Conservation (phyloP, 495 filamentous ascomycete species). For the Lophium mytilinum region DNA sequence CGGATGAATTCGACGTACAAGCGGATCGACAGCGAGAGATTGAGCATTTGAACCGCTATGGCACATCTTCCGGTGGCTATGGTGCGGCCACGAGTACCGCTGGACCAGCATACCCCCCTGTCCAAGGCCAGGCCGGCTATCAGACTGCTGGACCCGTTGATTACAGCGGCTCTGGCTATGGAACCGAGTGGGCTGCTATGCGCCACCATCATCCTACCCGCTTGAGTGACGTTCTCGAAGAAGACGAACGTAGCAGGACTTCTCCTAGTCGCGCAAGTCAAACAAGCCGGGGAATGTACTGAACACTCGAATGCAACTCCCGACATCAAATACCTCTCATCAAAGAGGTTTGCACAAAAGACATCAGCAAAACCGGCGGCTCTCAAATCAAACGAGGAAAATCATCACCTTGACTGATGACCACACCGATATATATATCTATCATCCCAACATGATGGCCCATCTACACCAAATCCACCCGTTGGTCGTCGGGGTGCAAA, state of each 20-base stretch:
- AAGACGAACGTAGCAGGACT: constrained; percentile 62
- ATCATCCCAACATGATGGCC: no score
- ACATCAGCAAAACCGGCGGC: no score
- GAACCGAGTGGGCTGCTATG: constrained; percentile 66
- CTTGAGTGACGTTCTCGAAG: constrained; percentile 88
- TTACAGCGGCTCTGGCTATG: constrained; percentile 59
- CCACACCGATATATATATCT: no score
- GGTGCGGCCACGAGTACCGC: constrained; percentile 26
- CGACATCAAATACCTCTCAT: no score
- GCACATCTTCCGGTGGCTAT: constrained; percentile 19
- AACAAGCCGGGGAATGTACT: constrained; percentile 28
- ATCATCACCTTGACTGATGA: no score
- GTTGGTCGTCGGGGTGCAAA: no score
- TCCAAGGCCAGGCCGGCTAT: not conserved
- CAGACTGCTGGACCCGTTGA: constrained; percentile 30
- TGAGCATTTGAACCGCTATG: constrained; percentile 42
- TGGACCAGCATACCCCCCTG: constrained; percentile 1
- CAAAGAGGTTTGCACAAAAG: no score
- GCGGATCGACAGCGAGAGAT: constrained; percentile 42
- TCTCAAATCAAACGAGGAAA: no score
- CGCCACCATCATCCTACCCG: constrained; percentile 91
- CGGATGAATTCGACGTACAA: constrained; percentile 47
- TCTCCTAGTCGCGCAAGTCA: constrained; percentile 24
- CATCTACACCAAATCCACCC: no score
- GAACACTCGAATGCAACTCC: not conserved